Percentiles rank a stretch among this genome's conserved stretches.
These are phyloP conservation scores for Sphagnum contortum DNA, from an alignment of 225 moss, liverwort and hornwort genomes.

Conservation along the genomic window DNA sequence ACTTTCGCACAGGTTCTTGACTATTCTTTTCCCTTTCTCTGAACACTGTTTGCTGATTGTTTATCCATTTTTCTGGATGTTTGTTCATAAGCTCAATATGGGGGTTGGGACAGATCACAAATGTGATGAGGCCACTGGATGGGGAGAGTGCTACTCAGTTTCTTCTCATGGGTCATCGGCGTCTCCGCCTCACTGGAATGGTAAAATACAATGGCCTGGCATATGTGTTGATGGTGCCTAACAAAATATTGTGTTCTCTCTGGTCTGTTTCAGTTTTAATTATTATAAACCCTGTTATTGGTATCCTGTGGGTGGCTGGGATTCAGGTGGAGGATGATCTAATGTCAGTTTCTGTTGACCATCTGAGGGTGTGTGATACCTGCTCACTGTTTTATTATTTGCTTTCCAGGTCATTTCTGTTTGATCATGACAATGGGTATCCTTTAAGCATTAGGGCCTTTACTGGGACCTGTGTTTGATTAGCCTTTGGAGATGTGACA, in stretches of 20 bases:
- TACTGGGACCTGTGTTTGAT: too few species aligned
- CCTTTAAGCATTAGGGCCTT: too few species aligned
- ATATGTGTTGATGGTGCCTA: neutral
- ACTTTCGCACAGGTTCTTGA: slow-evolving; percentile 92
- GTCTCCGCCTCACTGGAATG: slow-evolving; percentile 88
- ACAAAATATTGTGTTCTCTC: neutral
- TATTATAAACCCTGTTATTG: too few species aligned
- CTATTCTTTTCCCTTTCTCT: too few species aligned
- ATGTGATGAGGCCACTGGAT: slow-evolving; percentile 82
- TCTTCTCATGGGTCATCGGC: slow-evolving; percentile 96
- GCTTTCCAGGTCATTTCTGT: too few species aligned
- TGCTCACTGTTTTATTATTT: too few species aligned
- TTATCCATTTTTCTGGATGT: too few species aligned
- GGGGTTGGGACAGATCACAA: slow-evolving; percentile 59
- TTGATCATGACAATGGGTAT: too few species aligned
- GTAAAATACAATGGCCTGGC: slow-evolving; percentile 21
- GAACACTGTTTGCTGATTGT: too few species aligned
- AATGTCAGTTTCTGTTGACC: slow-evolving; percentile 80
- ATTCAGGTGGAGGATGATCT: slow-evolving; percentile 80
- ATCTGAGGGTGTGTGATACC: slow-evolving; percentile 56
- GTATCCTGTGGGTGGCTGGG: too few species aligned
- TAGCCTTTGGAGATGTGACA: too few species aligned
- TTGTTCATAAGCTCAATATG: neutral
- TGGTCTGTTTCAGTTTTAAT: neutral
- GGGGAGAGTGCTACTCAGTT: slow-evolving; percentile 82